These are phyloP conservation scores for Mycena capillaripes DNA, from an alignment of 768 basidiomycete genomes.

Conservation along the genomic window DNA sequence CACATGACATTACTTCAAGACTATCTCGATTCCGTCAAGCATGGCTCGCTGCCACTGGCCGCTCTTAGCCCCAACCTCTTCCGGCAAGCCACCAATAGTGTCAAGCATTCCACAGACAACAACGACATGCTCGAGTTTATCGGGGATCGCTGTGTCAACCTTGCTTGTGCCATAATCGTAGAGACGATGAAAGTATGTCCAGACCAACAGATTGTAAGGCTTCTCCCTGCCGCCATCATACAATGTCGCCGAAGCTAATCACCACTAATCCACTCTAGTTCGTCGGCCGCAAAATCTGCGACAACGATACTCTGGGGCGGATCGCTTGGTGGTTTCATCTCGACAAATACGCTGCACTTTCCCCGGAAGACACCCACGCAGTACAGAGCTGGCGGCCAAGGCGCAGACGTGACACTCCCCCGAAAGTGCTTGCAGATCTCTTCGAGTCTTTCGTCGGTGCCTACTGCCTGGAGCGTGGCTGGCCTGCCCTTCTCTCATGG, in stretches of 20 bases:
- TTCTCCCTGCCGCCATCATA: too few species aligned
- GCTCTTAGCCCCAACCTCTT: conserved; percentile 26
- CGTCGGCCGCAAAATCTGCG: conserved; percentile 43
- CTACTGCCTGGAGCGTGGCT: conserved; percentile 46
- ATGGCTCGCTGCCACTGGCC: conserved; percentile 3
- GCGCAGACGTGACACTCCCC: conserved; percentile 36
- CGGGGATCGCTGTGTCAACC: conserved; percentile 49
- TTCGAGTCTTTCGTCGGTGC: conserved; percentile 50
- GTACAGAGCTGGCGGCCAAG: conserved; percentile 40
- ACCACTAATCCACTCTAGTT: conserved; percentile 25
- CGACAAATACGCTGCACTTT: conserved; percentile 43
- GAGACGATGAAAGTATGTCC: conserved; percentile 44
- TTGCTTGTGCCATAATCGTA: conserved; percentile 45
- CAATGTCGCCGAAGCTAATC: too few species aligned
- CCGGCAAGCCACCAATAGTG: conserved; percentile 42
- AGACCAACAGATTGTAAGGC: conserved; percentile 45
- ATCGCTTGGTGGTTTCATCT: conserved; percentile 45
- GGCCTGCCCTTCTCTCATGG: conserved; percentile 42
- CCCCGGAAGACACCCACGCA: conserved; percentile 29
- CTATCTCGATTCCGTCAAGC: conserved; percentile 13
- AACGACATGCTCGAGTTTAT: conserved; percentile 52
- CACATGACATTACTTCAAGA: conserved; percentile 25
- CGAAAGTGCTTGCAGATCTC: conserved; percentile 49
- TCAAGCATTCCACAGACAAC: conserved; percentile 41
- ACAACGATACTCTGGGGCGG: conserved; percentile 50